These are phyloP conservation scores for Microdochium bolleyi DNA, from an alignment of 2,329 filamentous ascomycete species.

Conservation along the genomic window DNA sequence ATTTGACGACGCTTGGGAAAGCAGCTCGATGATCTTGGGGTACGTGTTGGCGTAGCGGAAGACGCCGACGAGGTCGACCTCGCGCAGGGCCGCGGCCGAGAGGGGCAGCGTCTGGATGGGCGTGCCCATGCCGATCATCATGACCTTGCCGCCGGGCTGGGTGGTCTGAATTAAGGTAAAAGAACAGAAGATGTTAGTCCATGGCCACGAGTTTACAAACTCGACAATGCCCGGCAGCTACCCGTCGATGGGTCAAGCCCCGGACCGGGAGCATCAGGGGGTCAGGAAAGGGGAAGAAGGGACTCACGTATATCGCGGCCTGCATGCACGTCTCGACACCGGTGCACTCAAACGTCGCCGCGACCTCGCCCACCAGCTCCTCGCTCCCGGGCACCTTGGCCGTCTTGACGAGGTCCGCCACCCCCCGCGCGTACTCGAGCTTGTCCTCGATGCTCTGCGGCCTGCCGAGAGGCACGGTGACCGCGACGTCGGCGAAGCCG, in stretches of 20 bases:
- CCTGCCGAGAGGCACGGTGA: constrained; percentile 39
- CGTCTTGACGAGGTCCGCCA: constrained; percentile 34
- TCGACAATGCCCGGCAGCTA: no score
- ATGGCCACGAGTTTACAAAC: background rate
- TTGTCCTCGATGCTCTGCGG: constrained; percentile 44
- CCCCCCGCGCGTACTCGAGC: constrained; percentile 39
- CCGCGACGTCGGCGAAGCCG: constrained; percentile 44
- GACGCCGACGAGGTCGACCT: constrained; percentile 71
- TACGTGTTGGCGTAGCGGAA: constrained; percentile 77
- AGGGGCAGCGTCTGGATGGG: constrained; percentile 68
- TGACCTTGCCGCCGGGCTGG: constrained; percentile 60
- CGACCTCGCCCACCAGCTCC: constrained; percentile 51
- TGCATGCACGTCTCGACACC: constrained; percentile 72
- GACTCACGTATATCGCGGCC: constrained; percentile 58
- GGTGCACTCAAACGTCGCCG: constrained; percentile 69
- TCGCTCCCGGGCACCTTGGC: constrained; percentile 21
- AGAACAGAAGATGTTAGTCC: background rate
- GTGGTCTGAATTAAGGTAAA: constrained; percentile 33
- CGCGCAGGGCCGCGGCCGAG: constrained; percentile 62
- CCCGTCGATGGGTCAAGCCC: no score
- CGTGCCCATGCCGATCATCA: constrained; percentile 75
- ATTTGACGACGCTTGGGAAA: constrained; percentile 26
- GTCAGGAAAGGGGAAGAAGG: constrained; percentile 1
- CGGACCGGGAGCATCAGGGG: background rate
- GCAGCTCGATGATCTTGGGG: constrained; percentile 41